Evolutionary conservation across 208 protist genomes (phyloP).

Genomic region (Leishmania tropica): DNA sequence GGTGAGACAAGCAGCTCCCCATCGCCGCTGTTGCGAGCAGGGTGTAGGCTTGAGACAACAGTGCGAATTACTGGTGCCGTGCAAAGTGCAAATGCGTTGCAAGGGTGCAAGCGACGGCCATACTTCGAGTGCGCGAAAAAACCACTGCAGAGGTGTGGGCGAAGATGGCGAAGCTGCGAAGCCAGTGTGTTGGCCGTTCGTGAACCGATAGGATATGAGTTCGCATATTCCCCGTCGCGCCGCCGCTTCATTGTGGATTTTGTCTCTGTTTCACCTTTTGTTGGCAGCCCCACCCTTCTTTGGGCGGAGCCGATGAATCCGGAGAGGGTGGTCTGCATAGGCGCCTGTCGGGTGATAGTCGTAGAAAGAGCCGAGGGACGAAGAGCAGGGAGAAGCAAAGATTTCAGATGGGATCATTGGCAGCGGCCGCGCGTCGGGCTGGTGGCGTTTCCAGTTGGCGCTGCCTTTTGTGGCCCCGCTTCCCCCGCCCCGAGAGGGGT

Average conservation of each 20-base stretch:
- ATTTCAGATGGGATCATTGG: too few species aligned
- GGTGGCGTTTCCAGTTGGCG: too few species aligned
- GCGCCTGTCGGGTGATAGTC: too few species aligned
- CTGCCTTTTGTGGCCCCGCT: too few species aligned
- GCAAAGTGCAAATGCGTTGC: neutral
- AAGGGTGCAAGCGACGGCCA: neutral
- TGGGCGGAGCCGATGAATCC: neutral
- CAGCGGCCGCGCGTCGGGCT: too few species aligned
- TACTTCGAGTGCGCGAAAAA: neutral
- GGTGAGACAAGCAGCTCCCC: conserved; percentile 18
- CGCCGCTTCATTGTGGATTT: neutral
- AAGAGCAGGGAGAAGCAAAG: too few species aligned
- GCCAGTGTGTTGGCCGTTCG: neutral
- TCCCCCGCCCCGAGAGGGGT: too few species aligned
- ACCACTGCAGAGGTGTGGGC: neutral
- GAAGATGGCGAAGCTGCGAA: conserved; percentile 2
- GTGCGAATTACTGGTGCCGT: neutral
- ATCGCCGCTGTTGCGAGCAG: conserved; percentile 3
- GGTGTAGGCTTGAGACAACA: conserved; percentile 15
- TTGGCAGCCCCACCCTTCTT: neutral
- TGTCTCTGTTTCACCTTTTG: neutral
- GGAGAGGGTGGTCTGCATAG: neutral
- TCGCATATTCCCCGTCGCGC: neutral
- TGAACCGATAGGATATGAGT: neutral
- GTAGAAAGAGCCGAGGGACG: too few species aligned